These are phyloP conservation scores for Boletus subcaerulescens DNA, from an alignment of 768 basidiomycete species.

Conservation along the genomic window DNA sequence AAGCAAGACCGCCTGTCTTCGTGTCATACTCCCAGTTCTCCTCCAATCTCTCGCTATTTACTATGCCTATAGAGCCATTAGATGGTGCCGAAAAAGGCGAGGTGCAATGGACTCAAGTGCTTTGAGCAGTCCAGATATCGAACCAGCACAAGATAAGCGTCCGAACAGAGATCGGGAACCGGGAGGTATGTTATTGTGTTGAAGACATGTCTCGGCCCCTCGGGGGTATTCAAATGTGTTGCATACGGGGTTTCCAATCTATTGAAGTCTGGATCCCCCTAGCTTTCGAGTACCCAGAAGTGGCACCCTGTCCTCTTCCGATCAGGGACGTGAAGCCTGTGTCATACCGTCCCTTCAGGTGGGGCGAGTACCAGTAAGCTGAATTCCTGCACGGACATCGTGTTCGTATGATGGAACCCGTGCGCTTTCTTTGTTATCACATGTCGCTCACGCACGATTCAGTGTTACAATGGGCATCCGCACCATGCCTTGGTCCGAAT, in stretches of 20 bases:
- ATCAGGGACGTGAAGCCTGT: conserved; percentile 52
- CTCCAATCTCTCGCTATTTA: conserved; percentile 18
- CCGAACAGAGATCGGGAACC: conserved; percentile 21
- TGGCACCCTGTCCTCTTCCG: conserved; percentile 40
- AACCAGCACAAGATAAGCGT: background rate
- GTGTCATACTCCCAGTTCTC: conserved; percentile 8
- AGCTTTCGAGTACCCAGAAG: conserved; percentile 49
- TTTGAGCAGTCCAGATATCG: background rate
- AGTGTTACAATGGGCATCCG: conserved; percentile 76
- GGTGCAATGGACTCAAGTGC: background rate
- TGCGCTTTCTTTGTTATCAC: background rate
- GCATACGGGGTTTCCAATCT: background rate
- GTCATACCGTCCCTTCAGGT: conserved; percentile 67
- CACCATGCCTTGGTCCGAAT: conserved; percentile 67
- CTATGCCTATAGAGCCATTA: conserved; percentile 9
- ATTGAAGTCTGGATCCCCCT: conserved; percentile 53
- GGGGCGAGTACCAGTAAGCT: conserved; percentile 68
- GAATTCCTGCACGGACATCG: background rate
- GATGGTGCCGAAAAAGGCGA: conserved; percentile 3
- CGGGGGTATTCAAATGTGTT: background rate
- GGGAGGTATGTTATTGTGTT: conserved; percentile 23
- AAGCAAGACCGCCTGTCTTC: background rate
- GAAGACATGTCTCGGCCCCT: background rate
- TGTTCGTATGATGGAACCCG: background rate
- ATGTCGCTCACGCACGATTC: background rate